These are phyloP conservation scores for Metschnikowia cerradonensis DNA, from an alignment of 805 yeast species.

Conservation along the genomic window DNA sequence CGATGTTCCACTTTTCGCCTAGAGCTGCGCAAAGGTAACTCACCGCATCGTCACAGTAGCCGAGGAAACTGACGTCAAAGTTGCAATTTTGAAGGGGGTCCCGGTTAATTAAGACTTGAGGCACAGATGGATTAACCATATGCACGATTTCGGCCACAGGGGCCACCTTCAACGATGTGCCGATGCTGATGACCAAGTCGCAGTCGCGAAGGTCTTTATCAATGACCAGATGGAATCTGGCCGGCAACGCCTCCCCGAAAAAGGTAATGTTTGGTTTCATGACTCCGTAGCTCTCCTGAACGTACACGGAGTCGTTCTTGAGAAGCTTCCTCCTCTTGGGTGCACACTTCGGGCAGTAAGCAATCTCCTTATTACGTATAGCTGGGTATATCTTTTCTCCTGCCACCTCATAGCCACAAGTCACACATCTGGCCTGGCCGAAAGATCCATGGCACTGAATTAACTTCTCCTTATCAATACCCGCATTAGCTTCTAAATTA, in stretches of 20 bases:
- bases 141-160: slow-evolving; percentile 90
- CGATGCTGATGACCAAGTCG: slow-evolving; percentile 79
- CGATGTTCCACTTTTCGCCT: slow-evolving; percentile 31
- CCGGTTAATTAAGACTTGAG: slow-evolving; percentile 75
- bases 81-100: slow-evolving; percentile 73
- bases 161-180: slow-evolving; percentile 87
- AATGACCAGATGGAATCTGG: slow-evolving; percentile 56
- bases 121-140: slow-evolving; percentile 63
- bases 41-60: slow-evolving; percentile 81
- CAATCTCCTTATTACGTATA: slow-evolving; percentile 56
- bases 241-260: slow-evolving; percentile 82
- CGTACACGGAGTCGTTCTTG: slow-evolving; percentile 27
- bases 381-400: slow-evolving; percentile 63
- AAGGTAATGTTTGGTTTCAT: slow-evolving; percentile 92
- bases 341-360: slow-evolving; percentile 68
- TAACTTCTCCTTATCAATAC: slow-evolving; percentile 58
- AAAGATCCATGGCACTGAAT: slow-evolving; percentile 94
- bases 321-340: slow-evolving; percentile 34
- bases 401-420: slow-evolving; percentile 62
- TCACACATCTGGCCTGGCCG: slow-evolving; percentile 79
- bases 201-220: slow-evolving; percentile 60
- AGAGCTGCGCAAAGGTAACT: slow-evolving; percentile 45
- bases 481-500: slow-evolving; percentile 78
- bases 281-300: slow-evolving; percentile 62
- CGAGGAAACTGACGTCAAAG: slow-evolving; percentile 74